phyloP scores from a whole-genome alignment of 345 rosid genomes.

The Isatis tinctoria region DNA sequence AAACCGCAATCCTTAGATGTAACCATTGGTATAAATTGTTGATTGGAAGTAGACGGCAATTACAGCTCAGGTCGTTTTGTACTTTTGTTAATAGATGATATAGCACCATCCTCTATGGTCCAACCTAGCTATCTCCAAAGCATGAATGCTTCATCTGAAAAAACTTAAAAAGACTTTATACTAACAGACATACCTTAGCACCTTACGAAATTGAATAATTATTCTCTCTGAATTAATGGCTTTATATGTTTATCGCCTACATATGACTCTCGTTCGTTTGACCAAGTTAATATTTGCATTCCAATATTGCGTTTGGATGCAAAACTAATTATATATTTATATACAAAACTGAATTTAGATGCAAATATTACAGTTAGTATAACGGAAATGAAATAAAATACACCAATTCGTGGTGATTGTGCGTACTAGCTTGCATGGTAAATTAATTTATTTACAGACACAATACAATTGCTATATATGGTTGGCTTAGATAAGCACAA shows the following conservation, averaged over 20 bases:
- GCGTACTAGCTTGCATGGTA: background rate
- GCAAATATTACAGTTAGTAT: background rate
- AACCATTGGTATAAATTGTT: background rate
- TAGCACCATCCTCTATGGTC: slow-evolving; percentile 14
- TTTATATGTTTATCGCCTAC: background rate
- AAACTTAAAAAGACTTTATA: background rate
- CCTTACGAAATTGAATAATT: background rate
- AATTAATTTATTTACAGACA: background rate
- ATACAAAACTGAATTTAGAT: no score
- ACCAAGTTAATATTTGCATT: background rate
- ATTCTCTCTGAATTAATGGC: slow-evolving; percentile 6
- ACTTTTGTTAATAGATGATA: slow-evolving; percentile 13
- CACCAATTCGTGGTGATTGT: background rate
- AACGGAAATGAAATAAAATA: background rate
- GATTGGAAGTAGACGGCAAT: slow-evolving; percentile 22
- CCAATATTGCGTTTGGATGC: background rate
- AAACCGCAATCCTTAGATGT: background rate
- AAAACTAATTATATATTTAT: background rate
- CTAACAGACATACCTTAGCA: background rate
- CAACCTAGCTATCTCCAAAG: background rate
- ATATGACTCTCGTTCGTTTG: no score
- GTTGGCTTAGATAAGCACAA: no score
- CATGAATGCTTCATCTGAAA: background rate
- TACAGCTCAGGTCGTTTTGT: slow-evolving; percentile 22
- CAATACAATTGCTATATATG: background rate